Evolutionary conservation across 257 asterid genomes (phyloP), one percentile per base, ranked within the genome.

Genomic region (Asclepias syriaca): DNA sequence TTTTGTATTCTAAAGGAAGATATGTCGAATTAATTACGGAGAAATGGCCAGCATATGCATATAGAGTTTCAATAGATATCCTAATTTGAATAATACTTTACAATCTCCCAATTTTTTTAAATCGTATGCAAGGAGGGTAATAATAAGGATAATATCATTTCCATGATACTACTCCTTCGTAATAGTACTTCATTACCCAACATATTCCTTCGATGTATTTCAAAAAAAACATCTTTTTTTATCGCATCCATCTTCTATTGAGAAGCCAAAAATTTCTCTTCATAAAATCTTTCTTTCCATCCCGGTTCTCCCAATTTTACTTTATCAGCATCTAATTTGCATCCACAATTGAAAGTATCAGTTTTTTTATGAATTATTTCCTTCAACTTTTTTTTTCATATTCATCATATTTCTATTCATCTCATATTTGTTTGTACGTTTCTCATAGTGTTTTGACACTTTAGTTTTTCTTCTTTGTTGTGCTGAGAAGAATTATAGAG

Each of bases 121-220:
- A 72, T 88, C 91, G 18, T 91, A 88, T 58, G 89, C 94, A 88
- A 34, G 94, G 94, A 70, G 90, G 89, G 72, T 87, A 87, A 75
- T 87, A 90, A 70, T 85, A 79, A 15, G 91, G 94, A 69, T 88
- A 88, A 79, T 74, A 88, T 91, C 91, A 91, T 68, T 85, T 85
- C 97, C 95, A 89, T 69, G 95, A 91, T 71, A 93, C 84, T 78
- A 89, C 96, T 24, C 97, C 97, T 89, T 89, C 97, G 40, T 91
- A 91, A 74, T 89, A 91, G 79, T 91, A 89, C n/a, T 72, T 85
- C 89, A 84, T 86, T 75, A 88, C 85, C 91, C 95, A 88, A 78
- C 89, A 83, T 49, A 88, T 75, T 51, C 95, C 95, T 77, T 88
- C 91, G 29, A 80, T 82, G 78, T 84, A 88, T 69, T 88, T 86